Base-by-base conservation (phyloP, 2,329 filamentous ascomycete species). In the Oidium heveae region DNA sequence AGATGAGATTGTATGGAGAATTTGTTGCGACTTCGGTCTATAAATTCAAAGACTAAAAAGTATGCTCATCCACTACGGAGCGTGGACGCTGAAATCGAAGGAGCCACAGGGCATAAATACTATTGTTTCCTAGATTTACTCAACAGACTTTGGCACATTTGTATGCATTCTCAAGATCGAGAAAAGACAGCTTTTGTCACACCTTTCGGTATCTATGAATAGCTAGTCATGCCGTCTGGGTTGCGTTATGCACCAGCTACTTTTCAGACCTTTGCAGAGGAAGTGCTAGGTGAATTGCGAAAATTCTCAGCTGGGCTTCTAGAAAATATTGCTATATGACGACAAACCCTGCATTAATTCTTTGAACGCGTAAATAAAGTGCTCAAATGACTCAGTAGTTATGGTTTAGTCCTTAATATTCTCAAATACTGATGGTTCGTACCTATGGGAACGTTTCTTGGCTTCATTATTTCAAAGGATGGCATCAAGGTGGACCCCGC, bases 181-280 rank as follows among this genome's bases (percentile, higher is more conserved):
- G 10, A 54, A 24, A 46, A 46, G 28, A 54, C 53, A 18, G 37
- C 37, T 16, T 46, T 54, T 34, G 33, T 20, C 13, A 46, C 37
- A 34, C 9, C 28, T 15, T 54, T 46, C 41, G 41, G 53, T 24
- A 22, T 47, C n/a, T 47, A 32, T 47, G 28, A 54, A 33, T 56
- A 28, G 32, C 34, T 44, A 28, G 54, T 57, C 13, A 18, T 57
- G 39, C 54, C 50, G 15, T 57, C 55, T 33, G 44, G 46, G 4
- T 22, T 57, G 9, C 34, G 34, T 18, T 55, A 55, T 28, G 49
- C 36, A 9, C 51, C 44, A 16, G 46, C 54, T 6, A 55, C 54
- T 9, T 57, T 50, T 46, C 50, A 57, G 50, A 13, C 49, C 6
- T 37, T 52, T 37, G 18, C 36, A 32, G 49, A 52, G 18, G 49